Evolutionary conservation across 352 stramenopile genomes (phyloP).

Genomic region (Pythium insidiosum): DNA sequence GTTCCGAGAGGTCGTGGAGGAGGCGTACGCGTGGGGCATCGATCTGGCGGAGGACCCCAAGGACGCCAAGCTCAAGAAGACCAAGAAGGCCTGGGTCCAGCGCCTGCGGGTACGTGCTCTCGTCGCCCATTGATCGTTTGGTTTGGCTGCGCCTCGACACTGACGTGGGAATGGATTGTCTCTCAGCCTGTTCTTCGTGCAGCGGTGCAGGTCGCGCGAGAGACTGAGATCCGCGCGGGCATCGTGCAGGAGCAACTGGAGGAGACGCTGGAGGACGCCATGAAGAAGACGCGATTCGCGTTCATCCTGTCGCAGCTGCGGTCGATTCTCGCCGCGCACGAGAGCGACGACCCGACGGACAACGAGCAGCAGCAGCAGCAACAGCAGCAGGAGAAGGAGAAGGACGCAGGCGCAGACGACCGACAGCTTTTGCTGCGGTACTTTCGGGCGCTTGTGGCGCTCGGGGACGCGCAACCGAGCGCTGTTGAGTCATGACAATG

Average conservation of each 20-base stretch:
- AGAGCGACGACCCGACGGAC: background rate
- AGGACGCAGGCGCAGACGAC: conserved; percentile 1
- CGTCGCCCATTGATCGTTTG: background rate
- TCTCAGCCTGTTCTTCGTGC: too few relatives aligned
- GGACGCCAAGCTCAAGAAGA: conserved; percentile 44
- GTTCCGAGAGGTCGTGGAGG: conserved; percentile 47
- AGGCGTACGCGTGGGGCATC: conserved; percentile 38
- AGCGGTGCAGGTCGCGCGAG: conserved; percentile 16
- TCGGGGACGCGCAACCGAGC: background rate
- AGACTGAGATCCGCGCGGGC: conserved; percentile 18
- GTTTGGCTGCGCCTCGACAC: too few relatives aligned
- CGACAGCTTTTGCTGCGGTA: conserved; percentile 12
- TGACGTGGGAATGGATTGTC: too few relatives aligned
- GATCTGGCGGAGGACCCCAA: conserved; percentile 19
- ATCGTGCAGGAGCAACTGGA: conserved; percentile 30
- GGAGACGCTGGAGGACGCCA: conserved; percentile 25
- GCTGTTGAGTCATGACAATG: too few relatives aligned
- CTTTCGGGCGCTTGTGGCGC: conserved; percentile 6
- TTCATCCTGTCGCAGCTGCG: conserved; percentile 5
- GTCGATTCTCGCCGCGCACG: background rate
- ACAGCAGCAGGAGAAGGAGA: too few relatives aligned
- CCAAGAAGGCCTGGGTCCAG: conserved; percentile 52
- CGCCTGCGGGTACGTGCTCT: conserved; percentile 23
- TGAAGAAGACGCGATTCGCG: conserved; percentile 16
- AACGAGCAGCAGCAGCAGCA: too few relatives aligned